Evolutionary conservation across 2,329 filamentous ascomycete genomes (phyloP).

Genomic region (Fusarium humuli): DNA sequence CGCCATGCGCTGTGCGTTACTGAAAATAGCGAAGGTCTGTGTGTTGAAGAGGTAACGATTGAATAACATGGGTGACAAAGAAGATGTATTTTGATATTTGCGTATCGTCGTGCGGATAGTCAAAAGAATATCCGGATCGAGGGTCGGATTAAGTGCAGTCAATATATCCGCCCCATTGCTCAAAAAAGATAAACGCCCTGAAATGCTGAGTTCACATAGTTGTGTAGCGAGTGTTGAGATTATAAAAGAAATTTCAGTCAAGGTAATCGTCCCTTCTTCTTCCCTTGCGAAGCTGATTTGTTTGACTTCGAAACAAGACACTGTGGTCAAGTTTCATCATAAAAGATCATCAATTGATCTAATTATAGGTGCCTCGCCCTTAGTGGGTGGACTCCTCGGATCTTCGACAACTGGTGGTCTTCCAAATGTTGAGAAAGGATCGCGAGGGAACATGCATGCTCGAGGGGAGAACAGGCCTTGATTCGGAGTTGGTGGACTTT

Average conservation of each 20-base stretch:
- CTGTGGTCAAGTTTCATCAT: conserved; percentile 54
- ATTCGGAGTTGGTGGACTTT: conserved; percentile 63
- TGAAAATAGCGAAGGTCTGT: conserved; percentile 40
- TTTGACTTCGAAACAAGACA: conserved; percentile 7
- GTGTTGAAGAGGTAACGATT: conserved; percentile 32
- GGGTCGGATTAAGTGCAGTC: conserved; percentile 20
- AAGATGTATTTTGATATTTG: conserved; percentile 35
- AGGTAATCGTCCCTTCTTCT: conserved; percentile 8
- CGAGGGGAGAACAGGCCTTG: conserved; percentile 67
- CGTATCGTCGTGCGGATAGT: conserved; percentile 43
- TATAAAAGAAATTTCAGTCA: conserved; percentile 20
- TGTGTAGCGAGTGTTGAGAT: conserved; percentile 25
- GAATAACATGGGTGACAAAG: conserved; percentile 40
- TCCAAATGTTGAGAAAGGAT: conserved; percentile 64
- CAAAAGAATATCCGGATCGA: conserved; percentile 22
- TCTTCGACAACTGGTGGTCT: conserved; percentile 67
- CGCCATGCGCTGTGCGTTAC: conserved; percentile 46
- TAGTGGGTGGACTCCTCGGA: conserved; percentile 79
- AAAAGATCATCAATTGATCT: conserved; percentile 83
- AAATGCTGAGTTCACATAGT: conserved; percentile 38
- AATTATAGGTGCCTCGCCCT: conserved; percentile 79
- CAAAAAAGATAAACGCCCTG: conserved; percentile 34
- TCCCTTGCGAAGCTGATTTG: conserved; percentile 7
- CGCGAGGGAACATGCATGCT: conserved; percentile 64
- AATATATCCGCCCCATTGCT: conserved; percentile 20